phyloP scores from a whole-genome alignment of 768 basidiomycete genomes.

The Infundibulicybe gibba region DNA sequence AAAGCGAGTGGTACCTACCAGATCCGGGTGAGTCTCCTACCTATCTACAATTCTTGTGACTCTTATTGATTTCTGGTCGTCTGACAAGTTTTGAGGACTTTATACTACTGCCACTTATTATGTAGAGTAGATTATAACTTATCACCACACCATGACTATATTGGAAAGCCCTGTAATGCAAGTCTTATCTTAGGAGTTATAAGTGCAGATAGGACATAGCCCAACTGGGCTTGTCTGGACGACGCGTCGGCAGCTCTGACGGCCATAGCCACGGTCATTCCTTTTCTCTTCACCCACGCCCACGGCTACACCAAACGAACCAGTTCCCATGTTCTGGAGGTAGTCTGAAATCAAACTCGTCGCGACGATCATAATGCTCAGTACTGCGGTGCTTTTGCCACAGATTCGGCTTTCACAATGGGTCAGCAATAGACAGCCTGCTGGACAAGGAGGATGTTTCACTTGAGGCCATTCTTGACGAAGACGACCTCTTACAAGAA shows the following conservation, averaged over 20 bases:
- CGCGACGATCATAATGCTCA: conserved; percentile 23
- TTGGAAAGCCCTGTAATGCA: no score
- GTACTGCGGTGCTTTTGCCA: conserved; percentile 26
- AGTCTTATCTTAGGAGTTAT: no score
- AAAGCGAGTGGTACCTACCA: conserved; percentile 94
- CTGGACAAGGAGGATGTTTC: conserved; percentile 88
- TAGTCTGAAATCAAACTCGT: conserved; percentile 31
- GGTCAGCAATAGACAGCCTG: conserved; percentile 84
- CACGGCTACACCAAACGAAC: background rate
- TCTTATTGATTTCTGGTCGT: no score
- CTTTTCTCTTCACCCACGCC: no score
- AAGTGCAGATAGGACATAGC: no score
- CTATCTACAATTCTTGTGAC: background rate
- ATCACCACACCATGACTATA: no score
- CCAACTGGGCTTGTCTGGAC: no score
- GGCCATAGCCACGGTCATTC: no score
- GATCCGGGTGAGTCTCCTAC: conserved; percentile 69
- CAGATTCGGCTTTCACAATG: conserved; percentile 91
- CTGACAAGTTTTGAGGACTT: no score
- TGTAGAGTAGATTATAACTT: no score
- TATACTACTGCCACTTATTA: no score
- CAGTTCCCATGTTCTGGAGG: conserved; percentile 50
- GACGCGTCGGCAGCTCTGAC: no score
- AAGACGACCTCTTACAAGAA: conserved; percentile 91
- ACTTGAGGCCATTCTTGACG: conserved; percentile 89